These are phyloP conservation scores for Beauveria medogensis DNA, from an alignment of 2,329 filamentous ascomycete species.

Conservation along the genomic window DNA sequence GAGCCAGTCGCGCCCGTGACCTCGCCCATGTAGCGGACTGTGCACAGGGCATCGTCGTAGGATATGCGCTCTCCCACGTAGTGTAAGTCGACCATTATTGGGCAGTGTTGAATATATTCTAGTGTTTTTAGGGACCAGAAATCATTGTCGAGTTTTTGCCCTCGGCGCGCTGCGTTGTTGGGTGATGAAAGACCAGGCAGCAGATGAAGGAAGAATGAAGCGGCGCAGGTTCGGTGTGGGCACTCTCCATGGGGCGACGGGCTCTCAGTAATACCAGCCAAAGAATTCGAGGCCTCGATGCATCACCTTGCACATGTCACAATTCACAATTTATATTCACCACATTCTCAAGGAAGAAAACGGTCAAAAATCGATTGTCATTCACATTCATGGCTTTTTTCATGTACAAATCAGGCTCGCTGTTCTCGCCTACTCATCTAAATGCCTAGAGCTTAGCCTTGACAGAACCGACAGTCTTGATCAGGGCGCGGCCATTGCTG, in stretches of 20 bases:
- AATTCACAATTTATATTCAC: background rate
- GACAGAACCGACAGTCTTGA: constrained; percentile 51
- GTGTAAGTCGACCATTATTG: constrained; percentile 29
- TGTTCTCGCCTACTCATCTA: background rate
- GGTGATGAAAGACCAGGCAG: constrained; percentile 12
- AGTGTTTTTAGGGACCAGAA: background rate
- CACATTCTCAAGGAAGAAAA: background rate
- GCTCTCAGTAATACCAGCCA: background rate
- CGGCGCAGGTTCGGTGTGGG: background rate
- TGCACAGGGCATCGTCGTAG: constrained; percentile 70
- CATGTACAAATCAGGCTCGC: background rate
- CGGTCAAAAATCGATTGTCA: background rate
- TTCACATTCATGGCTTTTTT: background rate
- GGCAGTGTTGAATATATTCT: background rate
- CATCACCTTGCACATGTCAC: background rate
- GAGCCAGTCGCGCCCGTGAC: constrained; percentile 67
- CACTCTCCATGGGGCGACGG: background rate
- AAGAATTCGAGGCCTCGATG: background rate
- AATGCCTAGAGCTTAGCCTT: constrained; percentile 53
- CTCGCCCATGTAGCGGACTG: constrained; percentile 72
- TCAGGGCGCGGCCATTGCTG: constrained; percentile 75
- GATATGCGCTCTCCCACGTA: constrained; percentile 69
- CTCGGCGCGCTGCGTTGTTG: background rate
- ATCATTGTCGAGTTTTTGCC: background rate
- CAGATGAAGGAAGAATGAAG: constrained; percentile 14